Percentiles rank a stretch among this genome's conserved stretches.
These are phyloP conservation scores for Cladosporium sp. DNA, from an alignment of 2,329 filamentous ascomycete genomes.

Conservation along the genomic window DNA sequence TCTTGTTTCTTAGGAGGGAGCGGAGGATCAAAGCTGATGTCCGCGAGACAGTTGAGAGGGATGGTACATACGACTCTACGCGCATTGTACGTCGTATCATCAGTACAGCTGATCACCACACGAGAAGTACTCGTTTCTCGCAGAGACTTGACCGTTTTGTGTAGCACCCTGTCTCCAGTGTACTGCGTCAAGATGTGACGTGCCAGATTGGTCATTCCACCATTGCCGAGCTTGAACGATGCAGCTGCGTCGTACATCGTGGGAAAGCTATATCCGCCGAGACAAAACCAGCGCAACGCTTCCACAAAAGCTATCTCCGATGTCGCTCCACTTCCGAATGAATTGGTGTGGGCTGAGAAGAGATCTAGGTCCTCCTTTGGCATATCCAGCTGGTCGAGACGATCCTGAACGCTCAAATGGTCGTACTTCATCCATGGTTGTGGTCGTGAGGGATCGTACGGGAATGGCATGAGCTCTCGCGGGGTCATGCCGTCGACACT, in stretches of 20 bases:
- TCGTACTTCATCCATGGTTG: conserved; percentile 29
- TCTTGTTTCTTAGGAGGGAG: conserved; percentile 21
- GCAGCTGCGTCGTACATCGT: conserved; percentile 22
- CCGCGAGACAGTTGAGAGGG: conserved; percentile 19
- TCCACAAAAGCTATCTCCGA: conserved; percentile 24
- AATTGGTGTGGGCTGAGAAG: conserved; percentile 21
- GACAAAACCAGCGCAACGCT: conserved; percentile 29
- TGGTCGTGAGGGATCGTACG: conserved; percentile 31
- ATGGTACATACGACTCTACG: conserved; percentile 19
- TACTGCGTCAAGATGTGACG: background rate
- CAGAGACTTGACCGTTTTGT: background rate
- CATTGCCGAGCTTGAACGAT: conserved; percentile 26
- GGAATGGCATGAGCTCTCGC: conserved; percentile 34
- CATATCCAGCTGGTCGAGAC: conserved; percentile 27
- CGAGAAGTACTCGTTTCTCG: background rate
- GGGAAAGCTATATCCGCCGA: conserved; percentile 24
- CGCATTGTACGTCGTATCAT: background rate
- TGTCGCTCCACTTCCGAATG: conserved; percentile 14
- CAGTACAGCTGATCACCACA: background rate
- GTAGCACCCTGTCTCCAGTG: background rate
- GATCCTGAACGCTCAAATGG: conserved; percentile 26
- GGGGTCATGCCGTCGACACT: conserved; percentile 25
- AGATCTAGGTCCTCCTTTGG: conserved; percentile 20
- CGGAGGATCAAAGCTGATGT: conserved; percentile 27
- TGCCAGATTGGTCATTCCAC: conserved; percentile 13